Conservation (phyloP, 495 filamentous ascomycete species). For the Xylaria nigripes region DNA sequence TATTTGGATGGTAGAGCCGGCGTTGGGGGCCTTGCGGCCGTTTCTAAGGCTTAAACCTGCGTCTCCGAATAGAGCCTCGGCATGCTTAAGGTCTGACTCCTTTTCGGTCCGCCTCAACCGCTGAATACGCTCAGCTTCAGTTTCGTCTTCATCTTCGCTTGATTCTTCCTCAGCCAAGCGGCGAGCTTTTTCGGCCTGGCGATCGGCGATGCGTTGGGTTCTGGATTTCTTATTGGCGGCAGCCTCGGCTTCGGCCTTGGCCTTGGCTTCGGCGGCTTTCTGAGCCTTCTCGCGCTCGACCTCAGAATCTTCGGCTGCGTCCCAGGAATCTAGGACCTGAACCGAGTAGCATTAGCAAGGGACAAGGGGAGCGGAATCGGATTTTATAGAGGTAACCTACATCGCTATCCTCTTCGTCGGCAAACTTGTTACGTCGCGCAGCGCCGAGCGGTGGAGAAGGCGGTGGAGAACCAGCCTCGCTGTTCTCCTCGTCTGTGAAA, state of each 20-base stretch:
- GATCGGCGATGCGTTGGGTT: conserved; percentile 79
- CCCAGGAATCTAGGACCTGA: conserved; percentile 93
- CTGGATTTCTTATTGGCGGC: conserved; percentile 89
- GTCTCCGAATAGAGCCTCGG: conserved; percentile 79
- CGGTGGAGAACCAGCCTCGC: conserved; percentile 51
- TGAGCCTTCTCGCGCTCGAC: conserved; percentile 91
- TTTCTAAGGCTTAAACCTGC: conserved; percentile 58
- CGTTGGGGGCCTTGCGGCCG: conserved; percentile 49
- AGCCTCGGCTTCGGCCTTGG: conserved; percentile 84
- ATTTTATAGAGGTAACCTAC: conserved; percentile 42
- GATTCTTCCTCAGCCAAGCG: conserved; percentile 43
- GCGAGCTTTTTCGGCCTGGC: conserved; percentile 44
- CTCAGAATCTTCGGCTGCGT: conserved; percentile 93
- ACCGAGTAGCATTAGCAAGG: conserved; percentile 3
- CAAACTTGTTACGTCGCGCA: conserved; percentile 51
- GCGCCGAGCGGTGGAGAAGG: conserved; percentile 54
- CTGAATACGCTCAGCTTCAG: conserved; percentile 60
- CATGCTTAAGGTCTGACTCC: conserved; percentile 83
- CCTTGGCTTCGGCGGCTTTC: conserved; percentile 76
- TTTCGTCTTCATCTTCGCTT: conserved; percentile 57
- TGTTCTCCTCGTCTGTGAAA: conserved; percentile 56
- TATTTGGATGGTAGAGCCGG: conserved; percentile 55
- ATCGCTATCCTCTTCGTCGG: conserved; percentile 86
- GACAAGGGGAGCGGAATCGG: not conserved
- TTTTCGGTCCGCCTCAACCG: conserved; percentile 70